Conservation (phyloP, 1,284 basidiomycete genomes). For the Naganishia albida region DNA sequence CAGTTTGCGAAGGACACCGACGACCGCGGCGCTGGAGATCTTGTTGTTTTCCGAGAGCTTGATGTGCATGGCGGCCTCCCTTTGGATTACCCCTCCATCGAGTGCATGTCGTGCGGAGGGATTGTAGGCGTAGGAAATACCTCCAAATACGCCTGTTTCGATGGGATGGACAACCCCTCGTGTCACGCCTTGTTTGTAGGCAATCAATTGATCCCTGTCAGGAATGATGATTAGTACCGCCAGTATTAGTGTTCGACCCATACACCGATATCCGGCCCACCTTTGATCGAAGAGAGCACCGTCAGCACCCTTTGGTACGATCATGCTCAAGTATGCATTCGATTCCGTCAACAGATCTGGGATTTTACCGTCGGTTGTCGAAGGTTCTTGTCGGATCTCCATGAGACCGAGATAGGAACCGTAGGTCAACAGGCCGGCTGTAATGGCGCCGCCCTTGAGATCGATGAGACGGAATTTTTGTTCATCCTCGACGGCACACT, state of each 20-base stretch:
- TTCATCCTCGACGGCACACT: conserved; percentile 34
- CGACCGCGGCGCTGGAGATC: conserved; percentile 65
- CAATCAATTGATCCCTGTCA: conserved; percentile 51
- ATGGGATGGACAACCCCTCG: conserved; percentile 59
- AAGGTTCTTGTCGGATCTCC: conserved; percentile 60
- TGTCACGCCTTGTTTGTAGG: conserved; percentile 61
- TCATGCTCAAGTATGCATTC: conserved; percentile 63
- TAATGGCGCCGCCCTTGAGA: conserved; percentile 53
- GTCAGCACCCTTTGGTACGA: conserved; percentile 68
- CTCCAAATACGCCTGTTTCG: conserved; percentile 57
- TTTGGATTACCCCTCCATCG: conserved; percentile 67
- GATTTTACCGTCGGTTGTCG: conserved; percentile 67
- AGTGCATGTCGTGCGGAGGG: conserved; percentile 65
- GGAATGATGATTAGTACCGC: background rate
- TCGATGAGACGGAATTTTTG: conserved; percentile 46
- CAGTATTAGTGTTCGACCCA: background rate
- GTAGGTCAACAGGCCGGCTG: conserved; percentile 52
- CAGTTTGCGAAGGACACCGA: conserved; percentile 67
- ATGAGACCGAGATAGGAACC: conserved; percentile 54
- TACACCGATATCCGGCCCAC: conserved; percentile 42
- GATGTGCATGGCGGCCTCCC: conserved; percentile 73
- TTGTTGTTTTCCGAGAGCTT: conserved; percentile 59
- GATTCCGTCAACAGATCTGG: conserved; percentile 57
- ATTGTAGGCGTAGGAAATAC: conserved; percentile 68
- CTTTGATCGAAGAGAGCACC: conserved; percentile 64